Conservation (phyloP, 2,329 filamentous ascomycete genomes). For the Stemphylium vesicarium region DNA sequence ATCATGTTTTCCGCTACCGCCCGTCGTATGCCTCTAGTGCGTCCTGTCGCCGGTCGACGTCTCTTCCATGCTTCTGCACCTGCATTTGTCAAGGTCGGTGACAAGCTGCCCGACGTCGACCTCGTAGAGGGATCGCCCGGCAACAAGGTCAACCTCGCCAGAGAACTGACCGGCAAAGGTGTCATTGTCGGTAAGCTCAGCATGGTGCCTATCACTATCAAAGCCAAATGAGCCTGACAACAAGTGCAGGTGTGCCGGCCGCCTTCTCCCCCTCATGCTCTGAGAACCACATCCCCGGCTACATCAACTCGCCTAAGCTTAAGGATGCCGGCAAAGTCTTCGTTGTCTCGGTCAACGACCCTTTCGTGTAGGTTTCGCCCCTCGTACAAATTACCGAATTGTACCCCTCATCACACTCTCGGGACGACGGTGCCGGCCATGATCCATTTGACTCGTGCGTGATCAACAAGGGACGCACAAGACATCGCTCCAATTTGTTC, state of each 20-base stretch:
- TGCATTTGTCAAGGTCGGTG: slow-evolving; percentile 75
- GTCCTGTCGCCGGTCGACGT: slow-evolving; percentile 29
- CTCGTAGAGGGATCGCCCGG: slow-evolving; percentile 86
- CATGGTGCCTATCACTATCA: slow-evolving; percentile 1
- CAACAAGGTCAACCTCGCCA: slow-evolving; percentile 86
- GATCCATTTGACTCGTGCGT: slow-evolving; percentile 19
- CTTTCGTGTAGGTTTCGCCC: slow-evolving; percentile 77
- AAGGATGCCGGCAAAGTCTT: slow-evolving; percentile 84
- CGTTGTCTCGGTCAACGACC: slow-evolving; percentile 90
- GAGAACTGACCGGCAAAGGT: slow-evolving; percentile 76
- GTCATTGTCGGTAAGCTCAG: slow-evolving; percentile 67
- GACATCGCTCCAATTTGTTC: slow-evolving; percentile 6
- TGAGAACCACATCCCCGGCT: slow-evolving; percentile 80
- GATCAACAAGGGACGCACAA: slow-evolving; percentile 15
- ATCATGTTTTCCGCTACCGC: slow-evolving; percentile 34
- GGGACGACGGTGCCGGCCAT: slow-evolving; percentile 6
- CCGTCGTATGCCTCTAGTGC: slow-evolving; percentile 36
- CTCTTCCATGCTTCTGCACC: slow-evolving; percentile 70
- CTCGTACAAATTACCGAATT: slow-evolving; percentile 16
- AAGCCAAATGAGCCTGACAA: slow-evolving; percentile 13
- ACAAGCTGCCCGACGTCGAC: slow-evolving; percentile 77
- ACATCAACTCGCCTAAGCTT: slow-evolving; percentile 78
- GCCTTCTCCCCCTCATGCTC: slow-evolving; percentile 66
- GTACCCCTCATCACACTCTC: neutral
- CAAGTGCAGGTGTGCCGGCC: slow-evolving; percentile 46